Evolutionary conservation across 148 eudicot genomes (phyloP), one percentile per base, ranked within the genome.

Genomic region (Nepenthes gracilis): DNA sequence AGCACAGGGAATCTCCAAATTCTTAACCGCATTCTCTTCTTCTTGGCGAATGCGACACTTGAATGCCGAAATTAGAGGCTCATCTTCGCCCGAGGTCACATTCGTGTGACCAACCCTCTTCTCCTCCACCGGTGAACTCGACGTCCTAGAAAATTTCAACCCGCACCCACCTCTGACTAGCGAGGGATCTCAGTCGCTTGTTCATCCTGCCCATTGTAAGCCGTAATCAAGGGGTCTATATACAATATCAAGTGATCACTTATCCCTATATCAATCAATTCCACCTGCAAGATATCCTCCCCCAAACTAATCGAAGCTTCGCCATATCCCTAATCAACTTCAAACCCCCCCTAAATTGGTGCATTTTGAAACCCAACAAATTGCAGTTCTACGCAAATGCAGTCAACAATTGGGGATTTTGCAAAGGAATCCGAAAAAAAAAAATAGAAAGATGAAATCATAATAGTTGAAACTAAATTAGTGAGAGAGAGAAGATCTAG

Each of bases 31-130:
- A 75, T 88, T 91, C 72, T 88, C 96, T 23, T 23, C 23, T 8
- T 88, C 96, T 58, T 85, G 91, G 66, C 88, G 85, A 73, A 88
- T 85, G 1, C 96, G 88, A 63, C 96, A 88, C 65, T 88, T 91
- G 0, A 69, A 86, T 47, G 66, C 63, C 13, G 64, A 70, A 59
- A 87, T 73, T 6, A 87, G 69, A 10, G 84, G 88, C 50, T 74
- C 79, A 34, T 79, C 74, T 74, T 82, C 87, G 23, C 71, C 84
- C 6, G 0, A 49, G 11, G n/a, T 63, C 68, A 64, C 68, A 43
- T 65, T 70, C 74, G 36, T 74, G 64, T 64, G 53, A 36, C 36
- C 70, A 11, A 64, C 13, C 53, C 53, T 49, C 8, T 40, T 40
- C 45, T 40, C 45, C 53, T 49, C 53, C 53, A 49, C 53, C 12